Conservation (phyloP, 768 basidiomycete genomes). For the Tulasnella sp. region DNA sequence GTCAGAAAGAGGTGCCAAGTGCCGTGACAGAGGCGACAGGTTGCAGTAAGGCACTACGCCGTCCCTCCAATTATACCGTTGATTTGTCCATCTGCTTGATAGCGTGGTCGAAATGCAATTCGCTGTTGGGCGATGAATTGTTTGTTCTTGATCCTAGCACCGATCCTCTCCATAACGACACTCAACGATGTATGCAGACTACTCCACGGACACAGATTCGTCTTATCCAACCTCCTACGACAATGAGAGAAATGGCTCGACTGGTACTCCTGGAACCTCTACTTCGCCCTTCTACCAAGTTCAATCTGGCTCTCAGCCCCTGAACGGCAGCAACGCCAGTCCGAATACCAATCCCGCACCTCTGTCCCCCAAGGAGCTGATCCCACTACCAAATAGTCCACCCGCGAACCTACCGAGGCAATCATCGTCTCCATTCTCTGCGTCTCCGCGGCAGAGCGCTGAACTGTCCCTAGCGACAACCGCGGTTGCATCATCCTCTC, state of each 20-base stretch:
- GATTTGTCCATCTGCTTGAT: no score
- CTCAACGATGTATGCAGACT: slow-evolving; percentile 6
- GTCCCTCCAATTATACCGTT: no score
- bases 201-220: slow-evolving; percentile 7
- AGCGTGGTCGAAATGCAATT: no score
- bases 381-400: not conserved
- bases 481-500: not conserved
- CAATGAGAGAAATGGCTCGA: not conserved
- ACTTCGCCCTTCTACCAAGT: not conserved
- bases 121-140: no score
- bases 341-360: not conserved
- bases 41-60: no score
- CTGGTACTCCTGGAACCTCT: not conserved
- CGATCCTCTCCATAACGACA: no score
- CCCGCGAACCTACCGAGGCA: not conserved
- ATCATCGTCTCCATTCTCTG: not conserved
- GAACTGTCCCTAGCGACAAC: not conserved
- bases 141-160: no score
- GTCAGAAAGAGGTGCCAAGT: no score
- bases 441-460: slow-evolving; percentile 8
- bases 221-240: not conserved
- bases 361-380: not conserved
- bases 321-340: not conserved
- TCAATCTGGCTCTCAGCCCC: not conserved
- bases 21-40: no score